A percentile compares a stretch with the other conserved stretches of the same genome.
Evolutionary conservation across 306 rosid genomes (phyloP).

Genomic region (Leucaena leucocephala): DNA sequence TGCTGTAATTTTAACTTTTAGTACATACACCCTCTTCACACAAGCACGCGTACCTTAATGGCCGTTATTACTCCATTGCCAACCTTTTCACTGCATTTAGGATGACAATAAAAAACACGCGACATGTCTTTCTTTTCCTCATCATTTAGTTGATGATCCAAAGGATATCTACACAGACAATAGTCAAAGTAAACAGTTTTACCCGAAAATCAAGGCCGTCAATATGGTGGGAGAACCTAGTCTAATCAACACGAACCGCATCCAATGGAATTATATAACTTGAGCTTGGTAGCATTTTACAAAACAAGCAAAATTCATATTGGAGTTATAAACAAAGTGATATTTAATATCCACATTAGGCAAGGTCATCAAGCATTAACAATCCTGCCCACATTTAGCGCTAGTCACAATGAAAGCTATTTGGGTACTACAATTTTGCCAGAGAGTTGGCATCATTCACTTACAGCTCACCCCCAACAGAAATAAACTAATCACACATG

Average conservation of each 20-base stretch:
- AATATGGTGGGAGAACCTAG: slow-evolving; percentile 21
- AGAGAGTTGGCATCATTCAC: not conserved
- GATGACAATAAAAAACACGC: slow-evolving; percentile 76
- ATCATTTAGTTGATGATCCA: slow-evolving; percentile 61
- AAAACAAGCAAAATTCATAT: not conserved
- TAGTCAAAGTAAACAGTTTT: slow-evolving; percentile 17
- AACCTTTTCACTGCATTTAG: slow-evolving; percentile 56
- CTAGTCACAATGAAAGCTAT: too few species aligned
- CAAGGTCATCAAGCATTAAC: not conserved
- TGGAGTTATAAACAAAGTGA: not conserved
- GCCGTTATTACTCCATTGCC: slow-evolving; percentile 59
- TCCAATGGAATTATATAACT: slow-evolving; percentile 15
- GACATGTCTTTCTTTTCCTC: slow-evolving; percentile 58
- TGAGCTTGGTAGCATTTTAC: slow-evolving; percentile 14
- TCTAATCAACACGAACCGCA: not conserved
- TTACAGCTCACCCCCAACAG: not conserved
- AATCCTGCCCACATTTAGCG: not conserved
- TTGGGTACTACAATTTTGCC: not conserved
- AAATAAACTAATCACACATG: not conserved
- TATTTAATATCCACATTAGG: not conserved
- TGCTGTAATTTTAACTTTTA: slow-evolving; percentile 1
- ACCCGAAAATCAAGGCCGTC: slow-evolving; percentile 25
- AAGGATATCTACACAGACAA: slow-evolving; percentile 60
- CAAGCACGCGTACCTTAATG: slow-evolving; percentile 63
- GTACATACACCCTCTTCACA: slow-evolving; percentile 16